Conservation (phyloP, 495 filamentous ascomycete species). For the Neurospora sp. region DNA sequence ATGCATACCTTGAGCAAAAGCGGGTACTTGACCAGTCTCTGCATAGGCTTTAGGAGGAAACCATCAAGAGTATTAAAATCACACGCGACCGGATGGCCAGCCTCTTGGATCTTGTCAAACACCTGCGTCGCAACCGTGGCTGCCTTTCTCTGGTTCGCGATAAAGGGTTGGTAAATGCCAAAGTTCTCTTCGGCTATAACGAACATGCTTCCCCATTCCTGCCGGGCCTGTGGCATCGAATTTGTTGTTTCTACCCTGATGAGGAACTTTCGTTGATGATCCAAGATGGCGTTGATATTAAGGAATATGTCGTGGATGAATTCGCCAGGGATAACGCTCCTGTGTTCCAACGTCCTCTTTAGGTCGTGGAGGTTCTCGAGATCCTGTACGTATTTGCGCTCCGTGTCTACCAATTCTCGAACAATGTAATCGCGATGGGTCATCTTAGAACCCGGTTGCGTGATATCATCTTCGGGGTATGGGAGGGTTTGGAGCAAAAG, state of each 20-base stretch:
- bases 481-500: constrained; percentile 50
- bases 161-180: constrained; percentile 88
- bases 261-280: constrained; percentile 89
- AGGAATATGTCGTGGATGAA: constrained; percentile 90
- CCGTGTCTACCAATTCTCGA: constrained; percentile 82
- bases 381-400: constrained; percentile 97
- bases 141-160: constrained; percentile 77
- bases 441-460: constrained; percentile 43
- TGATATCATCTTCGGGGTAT: constrained; percentile 34
- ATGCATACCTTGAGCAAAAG: constrained; percentile 68
- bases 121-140: constrained; percentile 49
- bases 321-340: constrained; percentile 80
- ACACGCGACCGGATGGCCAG: constrained; percentile 45
- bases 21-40: constrained; percentile 89
- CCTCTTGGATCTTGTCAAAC: constrained; percentile 49
- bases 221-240: constrained; percentile 59
- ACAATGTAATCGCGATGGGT: constrained; percentile 83
- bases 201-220: constrained; percentile 90
- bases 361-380: constrained; percentile 87
- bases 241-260: constrained; percentile 96
- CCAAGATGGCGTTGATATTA: constrained; percentile 86
- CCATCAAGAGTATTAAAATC: constrained; percentile 64
- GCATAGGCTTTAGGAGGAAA: constrained; percentile 93
- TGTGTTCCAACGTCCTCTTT: constrained; percentile 81
- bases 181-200: constrained; percentile 67